Evolutionary conservation across 768 basidiomycete genomes (phyloP).

Genomic region (Candolleomyces eurysporus): DNA sequence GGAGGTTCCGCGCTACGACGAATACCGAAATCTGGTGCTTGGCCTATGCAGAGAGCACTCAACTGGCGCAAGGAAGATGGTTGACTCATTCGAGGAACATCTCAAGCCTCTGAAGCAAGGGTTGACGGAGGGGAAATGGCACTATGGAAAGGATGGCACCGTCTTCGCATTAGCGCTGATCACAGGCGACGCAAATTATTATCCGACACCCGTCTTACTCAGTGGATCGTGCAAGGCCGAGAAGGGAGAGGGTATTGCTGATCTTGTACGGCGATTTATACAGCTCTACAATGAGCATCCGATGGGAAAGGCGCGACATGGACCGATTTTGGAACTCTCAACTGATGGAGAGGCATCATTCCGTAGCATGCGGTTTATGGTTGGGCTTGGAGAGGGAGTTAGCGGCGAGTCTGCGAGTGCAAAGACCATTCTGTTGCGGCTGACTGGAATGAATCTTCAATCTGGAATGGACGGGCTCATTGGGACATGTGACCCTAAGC

Average conservation of each 20-base stretch:
- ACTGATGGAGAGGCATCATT: conserved; percentile 28
- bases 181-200: conserved; percentile 19
- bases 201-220: conserved; percentile 17
- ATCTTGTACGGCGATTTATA: conserved; percentile 16
- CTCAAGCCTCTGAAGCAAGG: conserved; percentile 7
- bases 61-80: too few species aligned
- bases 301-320: conserved; percentile 17
- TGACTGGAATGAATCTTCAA: conserved; percentile 20
- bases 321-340: conserved; percentile 19
- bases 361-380: conserved; percentile 15
- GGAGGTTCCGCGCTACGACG: conserved; percentile 15
- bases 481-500: conserved; percentile 21
- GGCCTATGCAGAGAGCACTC: conserved; percentile 26
- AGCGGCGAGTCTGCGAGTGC: conserved; percentile 11
- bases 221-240: conserved; percentile 24
- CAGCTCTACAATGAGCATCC: conserved; percentile 13
- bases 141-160: conserved; percentile 25
- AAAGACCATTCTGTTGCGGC: conserved; percentile 9
- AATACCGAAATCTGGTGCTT: conserved; percentile 7
- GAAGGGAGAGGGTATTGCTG: conserved; percentile 9
- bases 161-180: conserved; percentile 24
- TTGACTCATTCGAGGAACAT: conserved; percentile 5
- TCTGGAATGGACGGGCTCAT: conserved; percentile 16
- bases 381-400: conserved; percentile 9
- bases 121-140: conserved; percentile 6